Conservation (phyloP, 2,329 filamentous ascomycete genomes). For the Ceratocystiopsis sp. region DNA sequence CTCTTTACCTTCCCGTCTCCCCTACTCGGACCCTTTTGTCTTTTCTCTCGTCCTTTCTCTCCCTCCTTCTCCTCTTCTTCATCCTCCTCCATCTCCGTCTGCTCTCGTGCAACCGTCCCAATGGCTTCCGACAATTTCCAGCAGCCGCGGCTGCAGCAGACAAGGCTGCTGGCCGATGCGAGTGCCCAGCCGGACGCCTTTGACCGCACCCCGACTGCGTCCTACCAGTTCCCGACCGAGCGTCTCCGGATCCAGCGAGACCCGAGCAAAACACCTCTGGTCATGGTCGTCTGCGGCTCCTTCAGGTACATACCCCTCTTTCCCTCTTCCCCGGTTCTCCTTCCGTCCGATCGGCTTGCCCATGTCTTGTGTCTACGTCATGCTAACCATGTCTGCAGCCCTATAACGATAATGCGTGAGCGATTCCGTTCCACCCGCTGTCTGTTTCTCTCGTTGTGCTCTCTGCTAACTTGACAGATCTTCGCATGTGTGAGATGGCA, state of each 20-base stretch:
- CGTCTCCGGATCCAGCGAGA: slow-evolving; percentile 6
- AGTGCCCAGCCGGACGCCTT: background rate
- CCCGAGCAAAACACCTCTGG: slow-evolving; percentile 15
- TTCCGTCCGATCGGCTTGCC: no score
- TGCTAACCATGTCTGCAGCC: slow-evolving; percentile 1
- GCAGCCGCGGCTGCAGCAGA: no score
- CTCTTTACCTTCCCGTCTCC: no score
- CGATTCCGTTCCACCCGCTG: background rate
- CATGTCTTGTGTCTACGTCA: no score
- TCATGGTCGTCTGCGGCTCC: slow-evolving; percentile 20
- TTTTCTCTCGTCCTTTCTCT: no score
- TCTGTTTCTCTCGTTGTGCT: background rate
- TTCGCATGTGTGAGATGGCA: slow-evolving; percentile 22
- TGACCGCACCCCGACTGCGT: background rate
- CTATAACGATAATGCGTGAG: slow-evolving; percentile 13
- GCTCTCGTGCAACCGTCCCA: no score
- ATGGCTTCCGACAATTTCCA: no score
- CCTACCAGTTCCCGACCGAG: slow-evolving; percentile 8
- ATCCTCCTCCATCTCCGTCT: no score
- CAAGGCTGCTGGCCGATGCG: no score
- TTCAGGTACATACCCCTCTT: slow-evolving; percentile 8
- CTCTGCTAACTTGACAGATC: slow-evolving; percentile 13
- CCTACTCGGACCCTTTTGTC: no score
- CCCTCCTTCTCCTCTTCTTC: no score
- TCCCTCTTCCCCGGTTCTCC: no score